Conservation (phyloP, 352 stramenopile species). For the Phytophthora lateralis region DNA sequence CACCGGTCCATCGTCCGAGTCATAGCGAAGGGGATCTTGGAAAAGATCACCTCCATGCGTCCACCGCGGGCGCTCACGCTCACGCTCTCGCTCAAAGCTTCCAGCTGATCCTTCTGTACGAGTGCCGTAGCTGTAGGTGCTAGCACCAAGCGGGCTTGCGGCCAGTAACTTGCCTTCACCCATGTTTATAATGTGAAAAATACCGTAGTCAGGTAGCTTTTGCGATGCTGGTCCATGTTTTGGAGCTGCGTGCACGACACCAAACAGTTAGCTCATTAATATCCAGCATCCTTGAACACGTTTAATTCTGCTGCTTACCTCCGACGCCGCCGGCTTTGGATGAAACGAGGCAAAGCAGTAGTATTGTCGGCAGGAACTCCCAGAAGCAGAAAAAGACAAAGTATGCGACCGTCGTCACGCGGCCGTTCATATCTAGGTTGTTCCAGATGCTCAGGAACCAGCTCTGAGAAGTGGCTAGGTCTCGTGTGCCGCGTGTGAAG, state of each 20-base stretch:
- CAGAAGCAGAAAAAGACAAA: conserved; percentile 90
- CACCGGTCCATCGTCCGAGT: conserved; percentile 77
- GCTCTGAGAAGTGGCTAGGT: conserved; percentile 84
- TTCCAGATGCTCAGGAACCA: conserved; percentile 89
- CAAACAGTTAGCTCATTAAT: conserved; percentile 8
- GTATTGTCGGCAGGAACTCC: conserved; percentile 84
- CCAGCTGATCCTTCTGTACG: conserved; percentile 20
- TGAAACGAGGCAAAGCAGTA: conserved; percentile 82
- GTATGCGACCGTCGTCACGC: conserved; percentile 77
- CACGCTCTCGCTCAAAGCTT: conserved; percentile 33
- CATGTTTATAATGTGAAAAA: conserved; percentile 89
- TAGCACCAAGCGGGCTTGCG: conserved; percentile 62
- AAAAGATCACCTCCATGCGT: conserved; percentile 85
- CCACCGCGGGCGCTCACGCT: conserved; percentile 65
- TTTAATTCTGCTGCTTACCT: conserved; percentile 39
- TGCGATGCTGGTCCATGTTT: conserved; percentile 59
- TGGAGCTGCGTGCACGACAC: conserved; percentile 48
- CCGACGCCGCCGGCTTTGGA: conserved; percentile 82
- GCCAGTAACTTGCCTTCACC: conserved; percentile 59
- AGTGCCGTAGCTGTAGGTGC: conserved; percentile 60
- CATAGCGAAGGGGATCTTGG: conserved; percentile 81
- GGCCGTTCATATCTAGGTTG: conserved; percentile 84
- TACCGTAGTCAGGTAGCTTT: conserved; percentile 83
- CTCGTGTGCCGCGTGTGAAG: conserved; percentile 74
- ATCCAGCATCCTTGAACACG: neutral